Base-by-base conservation (phyloP, 208 protist genomes). In the Crithidia bombi region DNA sequence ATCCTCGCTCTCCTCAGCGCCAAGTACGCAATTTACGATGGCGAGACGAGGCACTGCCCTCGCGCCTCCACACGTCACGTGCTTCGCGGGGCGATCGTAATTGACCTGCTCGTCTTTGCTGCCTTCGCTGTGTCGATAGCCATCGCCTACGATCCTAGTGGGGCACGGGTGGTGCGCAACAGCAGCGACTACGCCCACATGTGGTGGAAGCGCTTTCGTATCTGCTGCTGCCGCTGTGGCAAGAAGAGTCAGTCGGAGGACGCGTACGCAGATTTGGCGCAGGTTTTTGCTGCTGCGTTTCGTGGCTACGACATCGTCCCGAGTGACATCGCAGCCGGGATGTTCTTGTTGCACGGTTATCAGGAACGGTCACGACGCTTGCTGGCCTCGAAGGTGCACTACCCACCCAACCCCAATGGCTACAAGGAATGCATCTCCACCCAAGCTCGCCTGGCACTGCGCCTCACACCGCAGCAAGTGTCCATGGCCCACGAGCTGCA, bases 291-390 rank as follows among this genome's bases (percentile, higher is more conserved):
- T 12, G 44, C 65, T 4, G 81, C 83, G 17, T 97, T 97, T 66
- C 78, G 83, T n/a, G 86, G 69, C 21, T 93, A 91, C 72, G 88
- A 94, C 73, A 75, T 97, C 51, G 92, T 95, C 14, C 87, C 86
- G 35, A 92, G 84, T 65, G 92, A 97, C 68, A 81, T 97, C 23
- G 86, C 78, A 12, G 89, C 92, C 0, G 92, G 92, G 19, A 73
- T 92, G 47, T 73, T 96, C n/a, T 75, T 96, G n/a, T 49, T 95
- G 41, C 81, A 94, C 66, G 84, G 77, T 28, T 82, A 86, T 43
- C 92, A 96, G 59, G 63, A 69, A 21, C 62, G 65, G 19, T 83
- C 73, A 3, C 74, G 75, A 55, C 72, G 73, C 28, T n/a, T 77
- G 4, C 35, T 80, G 28, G 43, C 65, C 11, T 32, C 46, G 1